Conservation (phyloP, 768 basidiomycete genomes). For the Russula brevipes region DNA sequence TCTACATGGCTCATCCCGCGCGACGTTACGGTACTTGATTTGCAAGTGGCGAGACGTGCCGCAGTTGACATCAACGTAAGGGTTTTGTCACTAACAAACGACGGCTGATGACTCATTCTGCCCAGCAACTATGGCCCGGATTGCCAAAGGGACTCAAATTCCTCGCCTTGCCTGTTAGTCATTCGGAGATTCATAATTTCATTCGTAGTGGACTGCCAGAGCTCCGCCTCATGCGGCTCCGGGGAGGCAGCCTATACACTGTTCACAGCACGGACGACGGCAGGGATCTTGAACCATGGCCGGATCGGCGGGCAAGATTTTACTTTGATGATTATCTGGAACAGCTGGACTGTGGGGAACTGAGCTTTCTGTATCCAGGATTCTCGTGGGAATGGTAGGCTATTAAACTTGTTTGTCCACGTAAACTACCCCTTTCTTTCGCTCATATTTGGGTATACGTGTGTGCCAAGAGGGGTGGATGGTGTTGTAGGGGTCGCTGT, state of each 20-base stretch:
- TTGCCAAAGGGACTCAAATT: constrained; percentile 28
- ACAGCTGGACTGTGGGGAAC: constrained; percentile 15
- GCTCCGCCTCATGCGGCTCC: constrained; percentile 15
- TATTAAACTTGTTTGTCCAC: neutral
- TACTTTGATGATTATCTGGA: constrained; percentile 20
- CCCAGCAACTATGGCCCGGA: constrained; percentile 16
- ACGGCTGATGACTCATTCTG: constrained; percentile 30
- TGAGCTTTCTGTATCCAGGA: constrained; percentile 5
- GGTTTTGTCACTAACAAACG: constrained; percentile 26
- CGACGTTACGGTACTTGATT: constrained; percentile 41
- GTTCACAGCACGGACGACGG: neutral
- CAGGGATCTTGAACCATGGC: constrained; percentile 17
- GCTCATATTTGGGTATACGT: neutral
- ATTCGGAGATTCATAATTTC: neutral
- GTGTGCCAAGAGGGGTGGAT: too few species aligned
- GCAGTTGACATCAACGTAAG: constrained; percentile 23
- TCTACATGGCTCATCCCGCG: constrained; percentile 64
- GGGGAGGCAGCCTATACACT: constrained; percentile 4
- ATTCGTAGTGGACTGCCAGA: constrained; percentile 3
- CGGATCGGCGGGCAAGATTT: constrained; percentile 7
- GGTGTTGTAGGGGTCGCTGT: too few species aligned
- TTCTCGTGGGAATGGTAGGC: constrained; percentile 16
- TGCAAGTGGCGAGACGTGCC: constrained; percentile 37
- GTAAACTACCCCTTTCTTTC: too few species aligned
- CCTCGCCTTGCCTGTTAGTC: constrained; percentile 27